These are phyloP conservation scores for Paraphoma sp. DNA, from an alignment of 2,329 filamentous ascomycete genomes.

Conservation along the genomic window DNA sequence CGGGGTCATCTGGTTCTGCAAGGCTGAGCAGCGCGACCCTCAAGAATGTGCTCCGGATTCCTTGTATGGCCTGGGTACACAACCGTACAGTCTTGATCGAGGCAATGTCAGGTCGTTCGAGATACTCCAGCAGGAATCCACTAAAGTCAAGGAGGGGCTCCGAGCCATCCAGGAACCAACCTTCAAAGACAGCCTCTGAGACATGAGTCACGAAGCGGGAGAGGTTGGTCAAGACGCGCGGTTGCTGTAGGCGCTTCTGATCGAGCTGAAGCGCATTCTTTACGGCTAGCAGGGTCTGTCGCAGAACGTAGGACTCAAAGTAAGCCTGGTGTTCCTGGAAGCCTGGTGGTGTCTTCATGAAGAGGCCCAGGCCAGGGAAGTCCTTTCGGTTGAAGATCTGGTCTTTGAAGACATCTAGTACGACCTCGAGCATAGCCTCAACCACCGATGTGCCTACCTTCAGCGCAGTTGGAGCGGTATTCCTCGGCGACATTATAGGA, in stretches of 20 bases:
- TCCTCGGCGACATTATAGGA: constrained; percentile 66
- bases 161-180: constrained; percentile 92
- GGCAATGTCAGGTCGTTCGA: constrained; percentile 84
- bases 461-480: constrained; percentile 53
- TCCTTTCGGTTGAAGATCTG: constrained; percentile 87
- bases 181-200: constrained; percentile 90
- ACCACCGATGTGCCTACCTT: constrained; percentile 72
- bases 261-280: constrained; percentile 74
- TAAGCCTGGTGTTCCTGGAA: constrained; percentile 95
- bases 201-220: constrained; percentile 81
- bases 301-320: constrained; percentile 89
- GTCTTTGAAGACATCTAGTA: constrained; percentile 82
- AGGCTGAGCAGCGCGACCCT: constrained; percentile 80
- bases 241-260: constrained; percentile 76
- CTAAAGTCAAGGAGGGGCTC: constrained; percentile 84
- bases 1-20: constrained; percentile 78
- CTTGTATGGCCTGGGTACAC: constrained; percentile 81
- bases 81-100: constrained; percentile 86
- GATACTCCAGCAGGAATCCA: constrained; percentile 83
- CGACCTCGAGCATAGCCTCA: constrained; percentile 77
- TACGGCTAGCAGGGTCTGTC: constrained; percentile 74
- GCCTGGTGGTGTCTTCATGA: constrained; percentile 86
- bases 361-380: constrained; percentile 85
- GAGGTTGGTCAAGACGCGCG: constrained; percentile 85
- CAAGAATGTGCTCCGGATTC: constrained; percentile 78